phyloP scores from a whole-genome alignment of 139 green algal species.

The Yamagishiella unicocca region DNA sequence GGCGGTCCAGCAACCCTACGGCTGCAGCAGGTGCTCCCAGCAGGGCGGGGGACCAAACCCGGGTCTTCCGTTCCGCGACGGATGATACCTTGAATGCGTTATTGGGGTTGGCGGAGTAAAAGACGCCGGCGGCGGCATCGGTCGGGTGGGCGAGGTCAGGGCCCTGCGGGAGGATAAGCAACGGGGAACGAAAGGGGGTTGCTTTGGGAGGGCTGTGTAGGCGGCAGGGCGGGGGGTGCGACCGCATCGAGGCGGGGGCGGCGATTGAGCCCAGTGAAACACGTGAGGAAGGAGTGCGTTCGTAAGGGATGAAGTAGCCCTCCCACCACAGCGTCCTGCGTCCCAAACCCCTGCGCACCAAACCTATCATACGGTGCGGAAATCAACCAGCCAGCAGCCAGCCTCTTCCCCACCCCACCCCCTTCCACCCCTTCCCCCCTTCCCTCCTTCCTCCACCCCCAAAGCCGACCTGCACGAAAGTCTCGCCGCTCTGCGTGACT shows the following conservation, averaged over 20 bases:
- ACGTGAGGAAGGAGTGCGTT: no score
- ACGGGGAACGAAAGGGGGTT: not conserved
- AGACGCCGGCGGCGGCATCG: constrained; percentile 66
- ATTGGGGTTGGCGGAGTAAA: constrained; percentile 74
- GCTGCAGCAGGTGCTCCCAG: no score
- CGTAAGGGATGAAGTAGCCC: no score
- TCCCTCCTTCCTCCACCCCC: not conserved
- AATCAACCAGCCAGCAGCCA: no score
- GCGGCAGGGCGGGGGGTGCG: not conserved
- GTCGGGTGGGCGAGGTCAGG: constrained; percentile 57
- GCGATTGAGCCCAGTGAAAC: not conserved
- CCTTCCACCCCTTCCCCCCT: not conserved
- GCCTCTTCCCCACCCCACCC: no score
- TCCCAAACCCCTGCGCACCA: no score
- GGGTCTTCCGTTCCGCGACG: no score
- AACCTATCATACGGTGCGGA: no score
- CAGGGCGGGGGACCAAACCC: no score
- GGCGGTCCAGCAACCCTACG: no score
- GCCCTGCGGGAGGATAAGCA: not conserved
- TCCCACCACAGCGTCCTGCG: no score
- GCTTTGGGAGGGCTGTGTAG: not conserved
- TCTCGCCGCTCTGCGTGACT: constrained; percentile 46
- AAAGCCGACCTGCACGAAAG: constrained; percentile 51
- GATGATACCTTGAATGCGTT: constrained; percentile 65
- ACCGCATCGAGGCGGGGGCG: not conserved